Evolutionary conservation across 768 basidiomycete genomes (phyloP).

Genomic region (Ramaria sp.): DNA sequence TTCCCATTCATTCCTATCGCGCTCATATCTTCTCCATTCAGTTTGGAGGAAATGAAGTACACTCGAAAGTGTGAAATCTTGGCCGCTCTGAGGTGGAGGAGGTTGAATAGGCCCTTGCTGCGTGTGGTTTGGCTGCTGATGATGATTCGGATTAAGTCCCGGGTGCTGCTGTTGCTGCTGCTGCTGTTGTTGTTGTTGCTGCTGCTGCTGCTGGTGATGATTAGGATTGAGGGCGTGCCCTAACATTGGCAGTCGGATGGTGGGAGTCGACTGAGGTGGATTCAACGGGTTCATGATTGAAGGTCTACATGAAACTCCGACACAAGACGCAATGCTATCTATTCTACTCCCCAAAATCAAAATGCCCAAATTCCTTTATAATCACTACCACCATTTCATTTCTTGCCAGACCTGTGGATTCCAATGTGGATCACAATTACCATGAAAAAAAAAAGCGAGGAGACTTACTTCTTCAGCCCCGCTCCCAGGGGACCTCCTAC

Average conservation of each 20-base stretch:
- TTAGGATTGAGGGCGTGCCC: constrained; percentile 57
- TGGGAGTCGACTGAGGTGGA: constrained; percentile 11
- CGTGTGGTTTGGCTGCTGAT: constrained; percentile 35
- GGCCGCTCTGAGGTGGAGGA: constrained; percentile 75
- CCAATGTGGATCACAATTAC: constrained; percentile 6
- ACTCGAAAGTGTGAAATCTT: constrained; percentile 87
- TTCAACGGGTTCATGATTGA: constrained; percentile 10
- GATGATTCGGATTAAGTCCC: constrained; percentile 41
- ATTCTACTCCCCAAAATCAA: neutral
- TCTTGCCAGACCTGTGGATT: constrained; percentile 54
- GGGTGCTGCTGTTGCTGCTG: constrained; percentile 41
- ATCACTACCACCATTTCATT: constrained; percentile 26
- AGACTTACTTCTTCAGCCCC: constrained; percentile 80
- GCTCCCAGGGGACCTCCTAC: constrained; percentile 59
- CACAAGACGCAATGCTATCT: neutral
- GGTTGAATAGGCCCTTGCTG: constrained; percentile 39
- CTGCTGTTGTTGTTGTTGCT: constrained; percentile 28
- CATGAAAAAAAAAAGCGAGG: neutral
- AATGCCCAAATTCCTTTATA: neutral
- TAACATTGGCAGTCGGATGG: constrained; percentile 58
- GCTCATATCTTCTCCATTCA: constrained; percentile 95
- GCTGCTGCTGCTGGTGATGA: constrained; percentile 33
- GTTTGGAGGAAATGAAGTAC: constrained; percentile 97
- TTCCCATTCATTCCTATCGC: constrained; percentile 99
- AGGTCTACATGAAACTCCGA: constrained; percentile 8